phyloP scores from a whole-genome alignment of 2,329 filamentous ascomycete species.

The Thielaviopsis musarum region DNA sequence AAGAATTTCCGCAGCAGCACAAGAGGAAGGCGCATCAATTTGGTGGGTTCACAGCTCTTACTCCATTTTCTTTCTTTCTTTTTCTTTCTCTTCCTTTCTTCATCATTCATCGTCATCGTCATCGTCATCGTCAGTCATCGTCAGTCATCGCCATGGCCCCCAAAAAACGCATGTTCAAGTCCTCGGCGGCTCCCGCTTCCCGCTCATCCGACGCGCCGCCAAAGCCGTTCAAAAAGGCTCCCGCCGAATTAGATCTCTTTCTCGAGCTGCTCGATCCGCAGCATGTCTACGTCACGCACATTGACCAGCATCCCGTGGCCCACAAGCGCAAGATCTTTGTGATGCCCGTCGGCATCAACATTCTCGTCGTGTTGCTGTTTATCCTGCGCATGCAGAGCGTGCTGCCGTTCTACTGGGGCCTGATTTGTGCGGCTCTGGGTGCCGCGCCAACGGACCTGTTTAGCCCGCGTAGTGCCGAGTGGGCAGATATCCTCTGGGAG shows the following conservation, averaged over 20 bases:
- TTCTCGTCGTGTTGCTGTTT: slow-evolving; percentile 47
- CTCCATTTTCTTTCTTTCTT: not conserved
- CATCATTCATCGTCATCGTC: not conserved
- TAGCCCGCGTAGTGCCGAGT: slow-evolving; percentile 37
- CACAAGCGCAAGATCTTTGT: slow-evolving; percentile 74
- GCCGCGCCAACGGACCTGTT: slow-evolving; percentile 50
- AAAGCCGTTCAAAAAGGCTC: slow-evolving; percentile 50
- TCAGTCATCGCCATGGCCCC: slow-evolving; percentile 8
- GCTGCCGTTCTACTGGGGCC: slow-evolving; percentile 53
- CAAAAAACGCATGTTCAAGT: slow-evolving; percentile 11
- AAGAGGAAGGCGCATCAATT: not conserved
- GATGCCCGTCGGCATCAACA: slow-evolving; percentile 63
- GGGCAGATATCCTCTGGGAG: slow-evolving; percentile 37
- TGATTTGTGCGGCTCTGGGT: slow-evolving; percentile 48
- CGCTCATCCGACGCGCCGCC: slow-evolving; percentile 26
- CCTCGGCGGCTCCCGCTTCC: not conserved
- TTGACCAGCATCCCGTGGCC: slow-evolving; percentile 51
- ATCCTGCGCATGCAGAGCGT: slow-evolving; percentile 51
- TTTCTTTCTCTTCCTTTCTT: not conserved
- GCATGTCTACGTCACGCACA: slow-evolving; percentile 70
- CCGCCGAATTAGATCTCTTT: slow-evolving; percentile 47
- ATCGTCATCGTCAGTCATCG: too few species aligned
- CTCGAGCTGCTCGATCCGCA: slow-evolving; percentile 46
- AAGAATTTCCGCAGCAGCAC: not conserved
- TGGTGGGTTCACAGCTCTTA: not conserved